Percentiles rank a stretch among this genome's conserved stretches.
These are phyloP conservation scores for Trichophyton schoenleinii DNA, from an alignment of 2,329 filamentous ascomycete genomes.

Conservation along the genomic window DNA sequence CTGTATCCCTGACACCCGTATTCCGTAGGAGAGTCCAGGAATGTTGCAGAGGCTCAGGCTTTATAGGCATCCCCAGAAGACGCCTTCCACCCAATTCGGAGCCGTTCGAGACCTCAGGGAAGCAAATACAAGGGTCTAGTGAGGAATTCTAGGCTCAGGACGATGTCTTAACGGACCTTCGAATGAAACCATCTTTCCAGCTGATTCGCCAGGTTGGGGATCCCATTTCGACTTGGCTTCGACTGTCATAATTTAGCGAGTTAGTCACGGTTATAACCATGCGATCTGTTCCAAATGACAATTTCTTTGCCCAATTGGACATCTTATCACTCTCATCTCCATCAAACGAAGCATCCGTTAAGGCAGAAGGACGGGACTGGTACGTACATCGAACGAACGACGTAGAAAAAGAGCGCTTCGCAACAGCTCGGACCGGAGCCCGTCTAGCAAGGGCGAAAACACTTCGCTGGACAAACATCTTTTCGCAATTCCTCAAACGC, in stretches of 20 bases:
- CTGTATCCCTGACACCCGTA: not conserved
- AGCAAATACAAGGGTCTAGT: not conserved
- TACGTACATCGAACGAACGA: slow-evolving; percentile 36
- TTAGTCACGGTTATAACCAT: slow-evolving; percentile 6
- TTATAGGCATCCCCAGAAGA: not conserved
- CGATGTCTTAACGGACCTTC: slow-evolving; percentile 28
- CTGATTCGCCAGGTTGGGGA: slow-evolving; percentile 25
- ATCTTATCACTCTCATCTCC: not conserved
- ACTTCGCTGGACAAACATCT: slow-evolving; percentile 38
- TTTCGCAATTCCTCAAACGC: slow-evolving; percentile 10
- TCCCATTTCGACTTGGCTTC: slow-evolving; percentile 26
- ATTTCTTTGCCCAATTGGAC: slow-evolving; percentile 6
- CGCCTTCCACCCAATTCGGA: not conserved
- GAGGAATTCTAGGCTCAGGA: not conserved
- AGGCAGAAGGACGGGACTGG: slow-evolving; percentile 8
- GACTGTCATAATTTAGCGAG: slow-evolving; percentile 11
- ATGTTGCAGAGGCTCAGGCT: not conserved
- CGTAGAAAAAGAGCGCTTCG: slow-evolving; percentile 35
- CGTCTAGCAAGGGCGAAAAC: slow-evolving; percentile 36
- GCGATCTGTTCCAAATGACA: not conserved
- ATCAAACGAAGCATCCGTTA: no score
- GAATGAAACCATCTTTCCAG: slow-evolving; percentile 34
- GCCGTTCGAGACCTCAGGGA: not conserved
- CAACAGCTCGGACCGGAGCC: slow-evolving; percentile 31
- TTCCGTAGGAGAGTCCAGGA: not conserved